Evolutionary conservation across 352 stramenopile species (phyloP).

Genomic region (Lagenidium giganteum): DNA sequence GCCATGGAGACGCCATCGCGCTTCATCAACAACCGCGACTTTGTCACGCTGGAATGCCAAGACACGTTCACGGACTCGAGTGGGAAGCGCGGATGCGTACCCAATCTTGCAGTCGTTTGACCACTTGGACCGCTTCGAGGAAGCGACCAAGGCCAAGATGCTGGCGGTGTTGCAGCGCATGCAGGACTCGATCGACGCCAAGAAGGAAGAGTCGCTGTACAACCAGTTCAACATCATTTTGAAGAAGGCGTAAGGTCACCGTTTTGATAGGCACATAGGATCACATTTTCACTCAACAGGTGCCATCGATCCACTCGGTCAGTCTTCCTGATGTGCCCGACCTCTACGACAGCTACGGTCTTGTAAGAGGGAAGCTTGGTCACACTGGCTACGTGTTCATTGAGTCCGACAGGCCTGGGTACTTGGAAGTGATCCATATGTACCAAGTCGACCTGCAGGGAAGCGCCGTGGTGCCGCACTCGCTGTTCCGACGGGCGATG

Average conservation of each 20-base stretch:
- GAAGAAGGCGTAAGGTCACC: conserved; percentile 76
- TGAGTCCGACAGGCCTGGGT: conserved; percentile 39
- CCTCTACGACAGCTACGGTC: conserved; percentile 22
- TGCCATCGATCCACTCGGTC: conserved; percentile 54
- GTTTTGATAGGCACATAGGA: too few relatives aligned
- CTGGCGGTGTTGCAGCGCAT: conserved; percentile 51
- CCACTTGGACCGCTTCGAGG: conserved; percentile 67
- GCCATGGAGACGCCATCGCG: conserved; percentile 44
- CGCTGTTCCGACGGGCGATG: conserved; percentile 30
- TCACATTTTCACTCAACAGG: too few relatives aligned
- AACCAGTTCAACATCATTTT: conserved; percentile 86
- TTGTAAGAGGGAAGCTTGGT: conserved; percentile 50
- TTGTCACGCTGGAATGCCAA: conserved; percentile 71
- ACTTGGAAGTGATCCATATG: conserved; percentile 47
- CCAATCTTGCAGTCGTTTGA: conserved; percentile 78
- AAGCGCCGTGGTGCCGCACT: conserved; percentile 22
- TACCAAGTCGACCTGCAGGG: conserved; percentile 48
- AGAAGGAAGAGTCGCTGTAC: conserved; percentile 79
- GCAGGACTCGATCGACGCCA: conserved; percentile 75
- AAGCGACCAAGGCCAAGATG: conserved; percentile 49
- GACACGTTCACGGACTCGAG: conserved; percentile 60
- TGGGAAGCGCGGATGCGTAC: conserved; percentile 62
- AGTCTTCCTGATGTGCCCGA: conserved; percentile 44
- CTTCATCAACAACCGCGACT: conserved; percentile 69
- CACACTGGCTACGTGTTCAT: conserved; percentile 58